Base-by-base conservation (phyloP, 495 filamentous ascomycete genomes). In the Lasiosphaeris hirsuta region DNA sequence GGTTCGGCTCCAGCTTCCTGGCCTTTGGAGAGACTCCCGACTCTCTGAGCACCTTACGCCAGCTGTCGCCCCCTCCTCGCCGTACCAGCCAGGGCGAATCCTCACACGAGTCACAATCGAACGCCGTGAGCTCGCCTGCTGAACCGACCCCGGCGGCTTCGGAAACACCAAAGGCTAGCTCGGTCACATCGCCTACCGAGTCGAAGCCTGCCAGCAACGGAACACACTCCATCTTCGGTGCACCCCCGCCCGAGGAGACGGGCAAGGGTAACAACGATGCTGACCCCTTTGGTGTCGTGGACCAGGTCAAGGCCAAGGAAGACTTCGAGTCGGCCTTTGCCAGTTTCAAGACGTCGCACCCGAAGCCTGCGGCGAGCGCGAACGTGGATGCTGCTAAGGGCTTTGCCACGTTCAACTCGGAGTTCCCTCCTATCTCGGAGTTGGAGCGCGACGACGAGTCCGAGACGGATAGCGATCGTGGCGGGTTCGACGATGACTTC, bases 361-460 rank as follows among this genome's bases (percentile, higher is more conserved):
- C 68, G 1, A 62, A 64, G 43, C 54, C 58, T 2, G 37, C 61
- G 4, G 15, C 51, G 8, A 53, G 30, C 15, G 17, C 57, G 14
- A 54, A 8, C 33, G 46, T 58, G 18, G 72, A 77, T 39, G 62
- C 64, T 35, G 66, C 65, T 48, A 76, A 72, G 58, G 69, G 67
- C 5, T 83, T 86, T 56, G 66, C 79, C 60, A 72, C 76, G 15
- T 71, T 74, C 50, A 62, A 62, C 56, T 55, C 81, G n/a, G 94
- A 97, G 65, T 97, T 97, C 73, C 95, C 95, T 36, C 94, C 94
- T 1, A 96, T 97, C 56, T 86, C 86, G 38, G 92, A 96, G 63
- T 68, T 96, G 36, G 86, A 86, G 42, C 78, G 87, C 48, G 90
- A 94, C 58, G 90, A 93, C 11, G 68, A 69, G 56, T 86, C 73